Base-by-base conservation (phyloP, 2,329 filamentous ascomycete genomes). In the Ampelomyces quisqualis region DNA sequence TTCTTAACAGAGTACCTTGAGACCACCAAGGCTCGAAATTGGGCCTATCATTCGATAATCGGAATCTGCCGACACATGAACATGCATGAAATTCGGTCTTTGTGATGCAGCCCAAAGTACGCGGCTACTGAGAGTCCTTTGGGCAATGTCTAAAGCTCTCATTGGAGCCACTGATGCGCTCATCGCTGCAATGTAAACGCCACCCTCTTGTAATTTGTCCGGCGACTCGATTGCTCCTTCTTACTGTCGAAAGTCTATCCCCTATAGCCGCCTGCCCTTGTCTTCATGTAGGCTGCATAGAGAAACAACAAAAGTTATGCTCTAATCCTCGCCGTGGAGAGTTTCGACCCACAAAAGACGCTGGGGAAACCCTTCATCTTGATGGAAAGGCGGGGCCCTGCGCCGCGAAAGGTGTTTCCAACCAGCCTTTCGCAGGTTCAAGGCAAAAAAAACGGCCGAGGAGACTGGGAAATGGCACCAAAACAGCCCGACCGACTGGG, bases 1-100 rank as follows among this genome's bases (percentile, higher is more conserved):
- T 37, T 34, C 41, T 45, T 49, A 34, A 48, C 48, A 18, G 29
- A 35, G 3, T 31, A 38, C 31, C 33, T 38, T 51, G 44, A 44
- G 45, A 47, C 48, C 29, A 33, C 43, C 10, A 38, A 39, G 40
- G 36, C 51, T 47, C 49, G 20, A 33, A 15, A 18, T 28, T 30
- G 28, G 32, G 19, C 37, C 35, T 48, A 15, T 15, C 7, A 53
- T 53, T 51, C 40, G 40, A 31, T 21, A 26, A 32, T 40, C 19
- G 11, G 29, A 17, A 36, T 33, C 18, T 31, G 43, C 43, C 51
- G 51, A 48, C 49, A 58, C 51, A 49, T 55, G 39, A 53, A 31
- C 39, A 31, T 42, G 37, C 34, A 34, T 39, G 43, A 38, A 40
- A 46, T 35, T 34, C 44, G 31, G 32, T 32, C 34, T 23, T 20